Percentiles rank a stretch among this genome's conserved stretches.
Evolutionary conservation across 2,329 filamentous ascomycete genomes (phyloP).

Genomic region (Sclerotiophoma versabilis): DNA sequence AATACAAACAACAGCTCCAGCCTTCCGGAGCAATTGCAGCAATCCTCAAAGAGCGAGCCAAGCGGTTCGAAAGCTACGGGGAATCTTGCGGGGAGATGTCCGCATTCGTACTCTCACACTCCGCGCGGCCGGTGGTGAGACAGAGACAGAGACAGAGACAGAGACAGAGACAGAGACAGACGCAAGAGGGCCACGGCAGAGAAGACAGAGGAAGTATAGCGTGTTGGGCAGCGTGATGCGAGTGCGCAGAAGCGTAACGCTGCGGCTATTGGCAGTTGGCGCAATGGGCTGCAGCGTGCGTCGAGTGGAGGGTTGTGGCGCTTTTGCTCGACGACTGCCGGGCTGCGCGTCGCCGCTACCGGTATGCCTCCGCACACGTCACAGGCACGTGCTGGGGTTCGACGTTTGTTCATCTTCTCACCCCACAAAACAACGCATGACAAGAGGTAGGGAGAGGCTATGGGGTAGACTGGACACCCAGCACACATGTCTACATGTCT

Average conservation of each 20-base stretch:
- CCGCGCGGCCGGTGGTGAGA: not conserved
- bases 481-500: constrained; percentile 36
- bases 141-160: not conserved
- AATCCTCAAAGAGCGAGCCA: not conserved
- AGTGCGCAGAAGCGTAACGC: not conserved
- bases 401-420: not conserved
- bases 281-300: constrained; percentile 10
- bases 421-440: not conserved
- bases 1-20: no score
- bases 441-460: no score
- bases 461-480: constrained; percentile 32
- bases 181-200: no score
- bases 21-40: not conserved
- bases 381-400: constrained; percentile 13
- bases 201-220: not conserved
- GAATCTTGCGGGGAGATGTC: constrained; percentile 23
- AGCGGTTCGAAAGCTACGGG: constrained; percentile 2
- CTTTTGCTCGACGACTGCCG: constrained; percentile 1
- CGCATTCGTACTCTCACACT: constrained; percentile 14
- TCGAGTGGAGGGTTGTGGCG: no score
- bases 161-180: no score
- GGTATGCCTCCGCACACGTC: constrained; percentile 20
- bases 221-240: not conserved
- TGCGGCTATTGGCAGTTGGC: constrained; percentile 1
- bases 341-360: constrained; percentile 4